Evolutionary conservation across 768 basidiomycete genomes (phyloP).

Genomic region (Calocybe cyanea): DNA sequence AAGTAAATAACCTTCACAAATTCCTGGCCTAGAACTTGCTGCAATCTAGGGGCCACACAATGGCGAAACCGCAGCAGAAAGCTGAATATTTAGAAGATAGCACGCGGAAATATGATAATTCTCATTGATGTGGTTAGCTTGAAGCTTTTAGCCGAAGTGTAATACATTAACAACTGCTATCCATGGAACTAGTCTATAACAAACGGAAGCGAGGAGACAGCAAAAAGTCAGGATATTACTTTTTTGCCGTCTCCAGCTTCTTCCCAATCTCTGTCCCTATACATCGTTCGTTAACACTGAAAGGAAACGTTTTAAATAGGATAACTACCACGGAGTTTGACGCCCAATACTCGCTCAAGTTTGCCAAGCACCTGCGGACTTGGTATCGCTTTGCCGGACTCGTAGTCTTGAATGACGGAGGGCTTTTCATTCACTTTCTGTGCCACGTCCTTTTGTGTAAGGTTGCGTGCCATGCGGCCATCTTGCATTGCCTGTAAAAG

Average conservation of each 20-base stretch:
- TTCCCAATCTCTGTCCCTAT: constrained; percentile 80
- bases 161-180: constrained; percentile 21
- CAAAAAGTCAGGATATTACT: constrained; percentile 48
- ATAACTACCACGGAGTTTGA: constrained; percentile 82
- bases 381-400: constrained; percentile 83
- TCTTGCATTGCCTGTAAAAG: constrained; percentile 72
- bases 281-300: not conserved
- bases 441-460: constrained; percentile 91
- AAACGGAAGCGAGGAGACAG: constrained; percentile 25
- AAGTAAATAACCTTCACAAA: not conserved
- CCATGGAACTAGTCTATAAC: constrained; percentile 17
- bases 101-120: too few species aligned
- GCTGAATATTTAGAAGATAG: too few species aligned
- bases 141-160: too few species aligned
- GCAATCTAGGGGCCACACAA: constrained; percentile 23
- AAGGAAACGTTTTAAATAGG: not conserved
- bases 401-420: constrained; percentile 84
- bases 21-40: not conserved
- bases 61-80: constrained; percentile 17
- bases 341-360: constrained; percentile 79
- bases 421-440: constrained; percentile 94
- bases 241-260: constrained; percentile 77
- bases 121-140: too few species aligned
- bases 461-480: constrained; percentile 70
- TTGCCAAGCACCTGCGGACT: constrained; percentile 84